Evolutionary conservation across 1,139 yeast genomes (phyloP).

Genomic region (Saccharomyces uvarum): DNA sequence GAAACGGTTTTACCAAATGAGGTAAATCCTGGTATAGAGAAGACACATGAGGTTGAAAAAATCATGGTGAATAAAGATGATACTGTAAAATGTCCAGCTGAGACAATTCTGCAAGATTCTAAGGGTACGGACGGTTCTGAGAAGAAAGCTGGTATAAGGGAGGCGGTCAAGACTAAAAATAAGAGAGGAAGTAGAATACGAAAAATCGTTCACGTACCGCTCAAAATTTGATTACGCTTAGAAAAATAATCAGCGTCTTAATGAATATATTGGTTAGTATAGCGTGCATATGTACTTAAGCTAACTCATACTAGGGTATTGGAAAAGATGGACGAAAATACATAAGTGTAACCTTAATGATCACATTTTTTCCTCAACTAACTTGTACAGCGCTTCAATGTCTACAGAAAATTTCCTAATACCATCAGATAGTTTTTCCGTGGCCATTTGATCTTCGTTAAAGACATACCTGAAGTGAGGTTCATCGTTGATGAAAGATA

Average conservation of each 20-base stretch:
- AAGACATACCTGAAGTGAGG: slow-evolving; percentile 79
- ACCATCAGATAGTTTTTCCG: slow-evolving; percentile 95
- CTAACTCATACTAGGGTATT: not conserved
- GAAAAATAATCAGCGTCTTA: not conserved
- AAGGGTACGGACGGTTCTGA: not conserved
- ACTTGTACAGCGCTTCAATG: slow-evolving; percentile 68
- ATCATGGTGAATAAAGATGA: not conserved
- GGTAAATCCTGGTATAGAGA: not conserved
- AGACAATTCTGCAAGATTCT: not conserved
- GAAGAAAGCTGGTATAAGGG: not conserved
- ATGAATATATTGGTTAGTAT: not conserved
- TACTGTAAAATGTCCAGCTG: not conserved
- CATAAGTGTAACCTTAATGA: slow-evolving; percentile 18
- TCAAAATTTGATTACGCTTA: not conserved
- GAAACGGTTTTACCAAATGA: not conserved
- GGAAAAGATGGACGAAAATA: not conserved
- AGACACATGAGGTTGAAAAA: not conserved
- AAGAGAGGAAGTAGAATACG: not conserved
- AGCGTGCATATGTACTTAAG: not conserved
- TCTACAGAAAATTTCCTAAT: slow-evolving; percentile 94
- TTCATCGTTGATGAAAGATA: slow-evolving; percentile 75
- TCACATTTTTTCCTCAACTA: slow-evolving; percentile 63
- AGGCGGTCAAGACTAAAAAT: not conserved
- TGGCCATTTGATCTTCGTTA: slow-evolving; percentile 97
- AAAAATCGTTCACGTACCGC: slow-evolving; percentile 3